Evolutionary conservation across 352 stramenopile genomes (phyloP), one percentile per base, ranked within the genome.

Genomic region (Phytophthora cajani): DNA sequence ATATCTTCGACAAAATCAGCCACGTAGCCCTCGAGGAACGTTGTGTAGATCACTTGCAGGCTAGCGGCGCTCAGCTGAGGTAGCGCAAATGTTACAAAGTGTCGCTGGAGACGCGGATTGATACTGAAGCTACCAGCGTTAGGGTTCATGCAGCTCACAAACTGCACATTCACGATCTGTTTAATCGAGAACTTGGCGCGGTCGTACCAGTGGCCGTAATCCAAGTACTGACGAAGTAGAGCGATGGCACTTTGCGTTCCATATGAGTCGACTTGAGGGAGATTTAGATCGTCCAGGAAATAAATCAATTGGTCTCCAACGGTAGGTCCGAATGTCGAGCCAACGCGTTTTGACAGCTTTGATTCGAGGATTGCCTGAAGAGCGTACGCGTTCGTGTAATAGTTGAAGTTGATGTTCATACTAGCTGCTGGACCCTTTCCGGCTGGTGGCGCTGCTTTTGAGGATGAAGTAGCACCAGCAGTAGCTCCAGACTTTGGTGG

Each of bases 261-360:
- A 78, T 99, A 99, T 40, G 86, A 52, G 67, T 99, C 96, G 5
- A 98, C 82, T 71, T 98, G 89, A 16, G 97, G 96, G 14, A 99
- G 72, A 62, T 99, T 99, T 40, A 99, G 66, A 65, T 99, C 97
- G 67, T 99, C 97, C 8, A 99, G 71, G 69, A 99, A 99, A 72
- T 98, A 99, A 32, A 99, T 82, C 23, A 98, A 76, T 36, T 95
- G 83, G n/a, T 88, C 77, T 27, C 93, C 94, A 14, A 80, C 67
- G 2, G 72, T 85, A 5, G 92, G 92, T 3, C 91, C 92, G 69
- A 92, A 98, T 3, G 82, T 96, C 8, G 73, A 74, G 1, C 85
- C 88, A 36, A 98, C 88, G 65, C 94, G 92, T 71, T 98, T 98
- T 46, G 81, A 84, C 47, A 85, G 88, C 78, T 84, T 96, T 77